A percentile compares a stretch with the other conserved stretches of the same genome.
These are phyloP conservation scores for Curvularia verruculosa DNA, from an alignment of 2,329 filamentous ascomycete species.

Conservation along the genomic window DNA sequence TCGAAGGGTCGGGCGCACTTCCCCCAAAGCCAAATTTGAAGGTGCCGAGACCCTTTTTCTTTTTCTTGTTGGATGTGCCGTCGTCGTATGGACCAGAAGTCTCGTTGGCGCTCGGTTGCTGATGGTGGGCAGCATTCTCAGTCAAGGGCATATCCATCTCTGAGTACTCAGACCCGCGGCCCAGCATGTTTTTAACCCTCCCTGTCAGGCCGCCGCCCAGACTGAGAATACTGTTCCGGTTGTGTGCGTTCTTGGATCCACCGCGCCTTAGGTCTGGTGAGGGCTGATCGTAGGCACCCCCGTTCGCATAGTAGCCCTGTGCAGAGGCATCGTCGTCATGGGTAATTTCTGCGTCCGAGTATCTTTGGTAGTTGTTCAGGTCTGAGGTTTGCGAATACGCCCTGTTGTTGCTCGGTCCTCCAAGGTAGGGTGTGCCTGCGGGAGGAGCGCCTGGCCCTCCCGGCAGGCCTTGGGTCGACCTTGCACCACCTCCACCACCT, in stretches of 20 bases:
- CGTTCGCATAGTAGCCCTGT: conserved; percentile 77
- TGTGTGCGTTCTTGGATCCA: conserved; percentile 64
- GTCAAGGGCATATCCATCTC: conserved; percentile 98
- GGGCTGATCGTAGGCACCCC: conserved; percentile 63
- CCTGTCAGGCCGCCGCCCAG: conserved; percentile 88
- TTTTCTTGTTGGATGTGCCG: conserved; percentile 41
- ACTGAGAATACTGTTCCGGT: conserved; percentile 86
- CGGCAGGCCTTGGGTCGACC: conserved; percentile 53
- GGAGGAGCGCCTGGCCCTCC: conserved; percentile 52
- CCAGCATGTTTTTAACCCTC: conserved; percentile 85
- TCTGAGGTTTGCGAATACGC: conserved; percentile 78
- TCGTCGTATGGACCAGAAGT: conserved; percentile 50
- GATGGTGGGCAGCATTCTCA: conserved; percentile 66
- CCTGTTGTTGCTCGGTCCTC: conserved; percentile 43
- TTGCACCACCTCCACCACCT: conserved; percentile 70
- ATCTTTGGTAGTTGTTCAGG: conserved; percentile 86
- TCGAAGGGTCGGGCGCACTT: conserved; percentile 85
- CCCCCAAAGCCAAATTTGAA: conserved; percentile 94
- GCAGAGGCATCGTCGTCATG: conserved; percentile 75
- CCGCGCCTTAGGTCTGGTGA: conserved; percentile 55
- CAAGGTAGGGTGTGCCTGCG: conserved; percentile 41
- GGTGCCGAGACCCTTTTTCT: conserved; percentile 59
- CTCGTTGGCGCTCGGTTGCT: conserved; percentile 49
- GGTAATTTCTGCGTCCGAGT: conserved; percentile 86
- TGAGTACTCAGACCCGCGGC: conserved; percentile 85